phyloP scores from a whole-genome alignment of 2,329 filamentous ascomycete species.

The Colletotrichum tamarilloi region DNA sequence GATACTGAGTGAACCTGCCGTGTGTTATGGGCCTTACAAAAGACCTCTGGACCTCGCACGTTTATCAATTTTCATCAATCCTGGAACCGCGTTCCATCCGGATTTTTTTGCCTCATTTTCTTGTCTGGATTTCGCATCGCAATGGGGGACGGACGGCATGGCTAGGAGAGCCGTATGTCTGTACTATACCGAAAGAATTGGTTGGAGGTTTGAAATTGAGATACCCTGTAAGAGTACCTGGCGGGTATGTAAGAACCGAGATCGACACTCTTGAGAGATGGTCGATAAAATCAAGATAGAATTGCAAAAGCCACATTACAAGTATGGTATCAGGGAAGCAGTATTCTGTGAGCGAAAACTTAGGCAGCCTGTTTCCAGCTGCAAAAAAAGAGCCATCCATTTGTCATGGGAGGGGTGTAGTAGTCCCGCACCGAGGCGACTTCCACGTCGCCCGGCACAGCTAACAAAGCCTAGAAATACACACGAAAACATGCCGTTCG shows the following conservation, averaged over 20 bases:
- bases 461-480: slow-evolving; percentile 28
- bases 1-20: slow-evolving; percentile 11
- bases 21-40: not conserved
- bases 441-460: not conserved
- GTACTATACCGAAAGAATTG: not conserved
- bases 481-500: slow-evolving; percentile 16
- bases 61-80: not conserved
- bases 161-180: slow-evolving; percentile 8
- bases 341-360: not conserved
- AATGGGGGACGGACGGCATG: not conserved
- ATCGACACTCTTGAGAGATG: not conserved
- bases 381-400: slow-evolving; percentile 19
- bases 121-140: not conserved
- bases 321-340: not conserved
- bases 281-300: not conserved
- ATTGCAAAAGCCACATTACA: not conserved
- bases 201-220: not conserved
- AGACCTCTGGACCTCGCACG: not conserved
- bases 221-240: slow-evolving; percentile 30
- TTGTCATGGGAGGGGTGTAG: slow-evolving; percentile 21
- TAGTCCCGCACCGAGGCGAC: slow-evolving; percentile 5
- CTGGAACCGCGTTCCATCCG: not conserved
- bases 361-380: slow-evolving; percentile 13
- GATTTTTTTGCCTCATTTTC: not conserved
- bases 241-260: not conserved